A percentile compares a stretch with the other conserved stretches of the same genome.
phyloP scores from a whole-genome alignment of 1,284 basidiomycete genomes.

The Rhodotorula sp. region DNA sequence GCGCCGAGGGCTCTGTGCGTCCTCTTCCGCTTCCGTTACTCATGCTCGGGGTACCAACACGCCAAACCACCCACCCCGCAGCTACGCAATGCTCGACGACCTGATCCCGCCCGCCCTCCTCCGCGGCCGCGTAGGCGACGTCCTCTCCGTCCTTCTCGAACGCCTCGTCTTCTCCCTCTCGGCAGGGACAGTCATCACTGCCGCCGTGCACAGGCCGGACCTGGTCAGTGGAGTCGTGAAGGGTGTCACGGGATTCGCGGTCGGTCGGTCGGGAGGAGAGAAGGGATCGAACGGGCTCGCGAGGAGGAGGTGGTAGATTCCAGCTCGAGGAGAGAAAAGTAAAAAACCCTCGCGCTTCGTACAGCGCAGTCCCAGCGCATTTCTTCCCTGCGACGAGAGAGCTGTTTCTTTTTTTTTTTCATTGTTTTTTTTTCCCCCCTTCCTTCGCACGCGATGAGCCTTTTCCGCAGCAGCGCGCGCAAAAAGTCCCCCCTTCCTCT shows the following conservation, averaged over 20 bases:
- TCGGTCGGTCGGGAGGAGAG: neutral
- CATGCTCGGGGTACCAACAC: no score
- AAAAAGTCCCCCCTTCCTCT: no score
- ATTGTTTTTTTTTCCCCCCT: no score
- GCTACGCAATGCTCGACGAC: constrained; percentile 38
- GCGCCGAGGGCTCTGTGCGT: constrained; percentile 48
- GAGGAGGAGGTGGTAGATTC: neutral
- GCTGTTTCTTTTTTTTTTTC: no score
- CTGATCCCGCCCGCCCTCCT: constrained; percentile 29
- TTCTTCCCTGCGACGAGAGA: no score
- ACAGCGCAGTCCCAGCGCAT: no score
- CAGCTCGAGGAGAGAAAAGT: no score
- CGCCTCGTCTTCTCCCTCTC: constrained; percentile 34
- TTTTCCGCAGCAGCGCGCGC: no score
- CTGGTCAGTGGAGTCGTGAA: constrained; percentile 36
- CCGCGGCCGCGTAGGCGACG: constrained; percentile 10
- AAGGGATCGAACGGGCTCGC: neutral
- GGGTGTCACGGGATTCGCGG: constrained; percentile 21
- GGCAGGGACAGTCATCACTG: constrained; percentile 25
- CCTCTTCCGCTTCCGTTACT: no score
- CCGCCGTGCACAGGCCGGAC: constrained; percentile 35
- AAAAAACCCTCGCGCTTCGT: no score
- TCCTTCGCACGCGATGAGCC: no score
- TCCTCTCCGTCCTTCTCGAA: constrained; percentile 32
- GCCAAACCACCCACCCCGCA: no score